phyloP scores from a whole-genome alignment of 2,329 filamentous ascomycete genomes.

The Calcarisporium arbuscula region DNA sequence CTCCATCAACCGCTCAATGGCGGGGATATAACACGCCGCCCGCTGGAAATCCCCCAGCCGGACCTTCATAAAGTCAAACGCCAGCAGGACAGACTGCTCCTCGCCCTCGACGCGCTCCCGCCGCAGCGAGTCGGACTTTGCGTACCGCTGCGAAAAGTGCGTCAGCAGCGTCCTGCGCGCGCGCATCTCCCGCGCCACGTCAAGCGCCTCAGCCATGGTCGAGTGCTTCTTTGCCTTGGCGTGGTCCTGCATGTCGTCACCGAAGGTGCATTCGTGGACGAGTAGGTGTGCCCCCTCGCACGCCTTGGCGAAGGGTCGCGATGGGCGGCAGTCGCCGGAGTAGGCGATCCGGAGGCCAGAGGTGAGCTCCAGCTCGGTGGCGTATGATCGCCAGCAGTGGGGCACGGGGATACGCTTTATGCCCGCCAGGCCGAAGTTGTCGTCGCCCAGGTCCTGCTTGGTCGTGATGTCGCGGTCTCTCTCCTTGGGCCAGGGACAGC shows the following conservation, averaged over 20 bases:
- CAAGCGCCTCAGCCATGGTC: conserved; percentile 80
- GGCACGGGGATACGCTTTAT: conserved; percentile 63
- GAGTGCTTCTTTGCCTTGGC: conserved; percentile 85
- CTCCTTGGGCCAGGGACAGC: conserved; percentile 15
- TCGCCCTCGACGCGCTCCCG: conserved; percentile 24
- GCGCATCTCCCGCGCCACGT: conserved; percentile 69
- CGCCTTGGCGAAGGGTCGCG: conserved; percentile 58
- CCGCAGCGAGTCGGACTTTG: conserved; percentile 46
- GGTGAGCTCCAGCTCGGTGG: conserved; percentile 70
- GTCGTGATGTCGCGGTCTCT: conserved; percentile 24
- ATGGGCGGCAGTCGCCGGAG: conserved; percentile 89
- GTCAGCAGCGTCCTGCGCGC: conserved; percentile 79
- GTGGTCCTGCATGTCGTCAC: conserved; percentile 73
- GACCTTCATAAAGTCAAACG: conserved; percentile 74
- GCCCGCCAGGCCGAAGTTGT: conserved; percentile 54
- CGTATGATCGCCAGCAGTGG: conserved; percentile 77
- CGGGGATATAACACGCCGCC: conserved; percentile 56
- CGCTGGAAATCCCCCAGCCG: conserved; percentile 63
- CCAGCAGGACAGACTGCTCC: conserved; percentile 52
- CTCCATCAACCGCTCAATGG: conserved; percentile 46
- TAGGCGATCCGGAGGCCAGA: conserved; percentile 83
- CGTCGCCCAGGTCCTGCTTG: conserved; percentile 31
- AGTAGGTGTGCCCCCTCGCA: conserved; percentile 74
- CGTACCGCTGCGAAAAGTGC: conserved; percentile 92
- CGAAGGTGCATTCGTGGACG: conserved; percentile 94